Percentiles rank a stretch among this genome's conserved stretches.
phyloP scores from a whole-genome alignment of 176 grass and related monocot genomes.

The Zea mays region Zm-B73-REFERENCE-NAM-5.0 NC_050097.1:216471501-216472000 shows the following conservation, averaged over 20 bases:
- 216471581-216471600: neutral
- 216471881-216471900: conserved; percentile 80
- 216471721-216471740: too few species aligned
- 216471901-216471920: conserved; percentile 52
- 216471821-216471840: conserved; percentile 85
- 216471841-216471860: conserved; percentile 62
- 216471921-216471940: conserved; percentile 38
- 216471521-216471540: too few species aligned
- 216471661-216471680: neutral
- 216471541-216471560: neutral
- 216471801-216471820: conserved; percentile 88
- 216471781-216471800: conserved; percentile 6
- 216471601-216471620: neutral
- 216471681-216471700: neutral
- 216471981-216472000: neutral
- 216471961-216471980: neutral
- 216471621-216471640: neutral
- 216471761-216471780: neutral
- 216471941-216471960: neutral
- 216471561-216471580: neutral
- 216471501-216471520: too few species aligned
- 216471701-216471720: too few species aligned
- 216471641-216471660: neutral
- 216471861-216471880: conserved; percentile 76
- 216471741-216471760: neutral